Evolutionary conservation across 192 early-diverging fungal genomes (phyloP).

Genomic region (Entophlyctis helioformis): DNA sequence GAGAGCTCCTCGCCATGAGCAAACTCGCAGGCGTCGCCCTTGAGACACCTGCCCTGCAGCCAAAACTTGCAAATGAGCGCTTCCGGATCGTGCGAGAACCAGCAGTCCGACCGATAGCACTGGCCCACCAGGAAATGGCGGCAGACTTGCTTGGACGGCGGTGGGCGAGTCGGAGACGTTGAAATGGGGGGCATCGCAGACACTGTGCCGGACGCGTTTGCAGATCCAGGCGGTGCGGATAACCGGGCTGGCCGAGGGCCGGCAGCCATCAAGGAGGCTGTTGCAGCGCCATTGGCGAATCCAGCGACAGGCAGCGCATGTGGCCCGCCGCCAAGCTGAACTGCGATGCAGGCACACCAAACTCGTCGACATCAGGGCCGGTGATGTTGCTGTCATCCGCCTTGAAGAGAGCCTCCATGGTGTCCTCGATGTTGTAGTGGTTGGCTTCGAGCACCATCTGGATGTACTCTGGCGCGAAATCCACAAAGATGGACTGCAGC

Average conservation of each 20-base stretch:
- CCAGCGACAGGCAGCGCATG: no score
- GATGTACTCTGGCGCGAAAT: constrained; percentile 14
- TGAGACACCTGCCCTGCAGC: constrained; percentile 23
- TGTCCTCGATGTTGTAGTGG: constrained; percentile 12
- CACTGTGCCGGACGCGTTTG: not conserved
- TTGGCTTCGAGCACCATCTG: constrained; percentile 3
- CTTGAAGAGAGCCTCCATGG: constrained; percentile 13
- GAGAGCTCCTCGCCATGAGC: constrained; percentile 26
- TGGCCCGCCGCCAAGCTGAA: no score
- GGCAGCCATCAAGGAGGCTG: no score
- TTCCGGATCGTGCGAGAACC: constrained; percentile 37
- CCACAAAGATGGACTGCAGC: constrained; percentile 14
- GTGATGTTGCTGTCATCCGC: no score
- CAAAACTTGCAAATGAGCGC: constrained; percentile 30
- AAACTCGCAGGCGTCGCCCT: constrained; percentile 29
- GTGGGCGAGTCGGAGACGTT: no score
- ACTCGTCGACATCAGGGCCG: no score
- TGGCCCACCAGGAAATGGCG: constrained; percentile 32
- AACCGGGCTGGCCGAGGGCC: no score
- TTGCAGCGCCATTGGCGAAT: no score
- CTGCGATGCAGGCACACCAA: no score
- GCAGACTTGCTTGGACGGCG: constrained; percentile 22
- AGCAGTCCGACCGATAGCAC: constrained; percentile 35
- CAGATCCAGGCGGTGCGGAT: not conserved
- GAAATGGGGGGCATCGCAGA: not conserved